Percentiles rank a stretch among this genome's conserved stretches.
phyloP scores from a whole-genome alignment of 306 rosid species.

The Castanea crenata region DNA sequence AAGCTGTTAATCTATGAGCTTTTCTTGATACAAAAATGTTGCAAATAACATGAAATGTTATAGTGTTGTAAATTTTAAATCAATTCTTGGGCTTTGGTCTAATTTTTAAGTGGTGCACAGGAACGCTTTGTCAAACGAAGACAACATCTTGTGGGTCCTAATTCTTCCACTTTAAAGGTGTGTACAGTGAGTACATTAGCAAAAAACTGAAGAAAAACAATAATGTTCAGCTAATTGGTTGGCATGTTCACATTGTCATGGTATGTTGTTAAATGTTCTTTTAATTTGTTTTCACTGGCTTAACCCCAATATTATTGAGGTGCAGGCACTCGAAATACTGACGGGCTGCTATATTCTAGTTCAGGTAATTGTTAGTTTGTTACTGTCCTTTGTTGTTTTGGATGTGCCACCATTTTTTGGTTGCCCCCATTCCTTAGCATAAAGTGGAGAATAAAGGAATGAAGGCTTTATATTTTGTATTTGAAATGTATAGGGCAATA shows the following conservation, averaged over 20 bases:
- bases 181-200: not conserved
- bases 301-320: constrained; percentile 4
- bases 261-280: not conserved
- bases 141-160: constrained; percentile 87
- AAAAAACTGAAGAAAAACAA: not conserved
- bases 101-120: constrained; percentile 38
- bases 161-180: constrained; percentile 88
- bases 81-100: not conserved
- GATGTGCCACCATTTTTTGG: not conserved
- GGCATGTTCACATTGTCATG: not conserved
- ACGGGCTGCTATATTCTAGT: constrained; percentile 85
- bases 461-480: constrained; percentile 11
- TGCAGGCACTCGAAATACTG: constrained; percentile 67
- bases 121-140: constrained; percentile 87
- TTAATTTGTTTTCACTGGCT: constrained; percentile 2
- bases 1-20: not conserved
- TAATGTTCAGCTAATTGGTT: not conserved
- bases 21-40: too few relatives aligned
- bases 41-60: not conserved
- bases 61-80: not conserved
- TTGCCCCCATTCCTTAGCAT: not conserved
- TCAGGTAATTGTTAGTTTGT: constrained; percentile 55
- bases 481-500: constrained; percentile 60
- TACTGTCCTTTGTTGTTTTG: constrained; percentile 15
- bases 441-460: not conserved